Percentiles rank a stretch among this genome's conserved stretches.
These are phyloP conservation scores for Solanum boliviense DNA, from an alignment of 257 asterid species.

Conservation along the genomic window DNA sequence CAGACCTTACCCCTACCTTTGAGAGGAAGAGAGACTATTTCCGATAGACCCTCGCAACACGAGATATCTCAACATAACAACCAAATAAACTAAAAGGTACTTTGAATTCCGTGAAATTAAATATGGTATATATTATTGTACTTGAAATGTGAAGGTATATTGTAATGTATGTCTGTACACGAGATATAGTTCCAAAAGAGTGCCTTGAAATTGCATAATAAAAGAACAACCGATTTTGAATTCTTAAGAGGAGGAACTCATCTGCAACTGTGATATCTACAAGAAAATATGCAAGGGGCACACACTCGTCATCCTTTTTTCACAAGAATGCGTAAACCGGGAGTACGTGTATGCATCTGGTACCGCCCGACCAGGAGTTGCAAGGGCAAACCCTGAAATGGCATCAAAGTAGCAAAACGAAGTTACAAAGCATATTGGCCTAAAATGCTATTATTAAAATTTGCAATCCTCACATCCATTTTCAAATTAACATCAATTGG, in stretches of 20 bases:
- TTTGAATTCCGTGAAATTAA: neutral
- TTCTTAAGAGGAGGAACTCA: conserved; percentile 88
- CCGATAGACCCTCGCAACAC: neutral
- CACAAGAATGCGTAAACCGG: conserved; percentile 3
- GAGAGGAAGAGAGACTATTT: neutral
- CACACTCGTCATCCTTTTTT: conserved; percentile 12
- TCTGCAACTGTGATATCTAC: conserved; percentile 80
- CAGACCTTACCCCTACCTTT: neutral
- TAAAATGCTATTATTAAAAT: neutral
- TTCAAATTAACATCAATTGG: neutral
- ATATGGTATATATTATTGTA: neutral
- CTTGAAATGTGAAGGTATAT: neutral
- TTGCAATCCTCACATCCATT: neutral
- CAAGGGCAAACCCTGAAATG: conserved; percentile 7
- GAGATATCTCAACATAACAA: neutral
- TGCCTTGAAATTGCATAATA: neutral
- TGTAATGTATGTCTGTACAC: conserved; percentile 24
- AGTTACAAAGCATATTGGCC: neutral
- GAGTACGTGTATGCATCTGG: neutral
- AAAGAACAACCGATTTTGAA: conserved; percentile 37
- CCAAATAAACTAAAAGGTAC: neutral
- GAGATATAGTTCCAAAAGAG: conserved; percentile 12
- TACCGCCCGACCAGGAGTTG: neutral
- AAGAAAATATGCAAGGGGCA: conserved; percentile 32
- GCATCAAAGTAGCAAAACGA: neutral